A percentile compares a stretch with the other conserved stretches of the same genome.
Evolutionary conservation across 345 rosid genomes (phyloP).

Genomic region (Eucalyptus pauciflora): DNA sequence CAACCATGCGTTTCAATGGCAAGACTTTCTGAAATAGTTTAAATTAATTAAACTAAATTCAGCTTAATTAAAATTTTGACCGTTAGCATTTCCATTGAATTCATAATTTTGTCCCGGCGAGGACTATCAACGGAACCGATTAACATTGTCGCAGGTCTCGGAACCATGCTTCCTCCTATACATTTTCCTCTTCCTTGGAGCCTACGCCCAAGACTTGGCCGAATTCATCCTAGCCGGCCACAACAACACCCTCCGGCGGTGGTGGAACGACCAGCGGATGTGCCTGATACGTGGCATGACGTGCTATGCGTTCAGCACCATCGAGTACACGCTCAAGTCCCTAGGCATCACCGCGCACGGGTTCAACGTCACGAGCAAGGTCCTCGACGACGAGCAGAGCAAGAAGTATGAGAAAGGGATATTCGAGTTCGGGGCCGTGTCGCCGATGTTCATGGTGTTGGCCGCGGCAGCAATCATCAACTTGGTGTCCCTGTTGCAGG

Average conservation of each 20-base stretch:
- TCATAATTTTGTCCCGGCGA: not conserved
- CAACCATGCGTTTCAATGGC: not conserved
- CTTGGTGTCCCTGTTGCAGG: not conserved
- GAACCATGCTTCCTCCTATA: conserved; percentile 57
- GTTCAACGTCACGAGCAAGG: conserved; percentile 59
- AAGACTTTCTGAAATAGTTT: not conserved
- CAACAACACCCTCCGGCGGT: not conserved
- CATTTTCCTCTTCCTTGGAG: conserved; percentile 43
- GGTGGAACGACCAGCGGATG: conserved; percentile 38
- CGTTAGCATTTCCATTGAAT: not conserved
- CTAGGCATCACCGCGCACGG: conserved; percentile 34
- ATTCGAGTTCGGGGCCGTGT: not conserved
- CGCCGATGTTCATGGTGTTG: not conserved
- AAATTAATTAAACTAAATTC: not conserved
- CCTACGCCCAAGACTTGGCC: conserved; percentile 14
- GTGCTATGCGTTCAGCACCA: not conserved
- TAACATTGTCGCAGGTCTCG: conserved; percentile 16
- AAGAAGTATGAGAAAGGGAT: not conserved
- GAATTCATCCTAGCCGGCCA: not conserved
- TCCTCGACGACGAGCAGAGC: conserved; percentile 16
- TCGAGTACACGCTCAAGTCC: conserved; percentile 13
- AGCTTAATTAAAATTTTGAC: not conserved
- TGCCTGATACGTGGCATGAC: conserved; percentile 10
- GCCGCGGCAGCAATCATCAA: not conserved
- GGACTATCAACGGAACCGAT: not conserved